phyloP scores from a whole-genome alignment of 305 asterid genomes.

The Fraxinus albicans region DNA sequence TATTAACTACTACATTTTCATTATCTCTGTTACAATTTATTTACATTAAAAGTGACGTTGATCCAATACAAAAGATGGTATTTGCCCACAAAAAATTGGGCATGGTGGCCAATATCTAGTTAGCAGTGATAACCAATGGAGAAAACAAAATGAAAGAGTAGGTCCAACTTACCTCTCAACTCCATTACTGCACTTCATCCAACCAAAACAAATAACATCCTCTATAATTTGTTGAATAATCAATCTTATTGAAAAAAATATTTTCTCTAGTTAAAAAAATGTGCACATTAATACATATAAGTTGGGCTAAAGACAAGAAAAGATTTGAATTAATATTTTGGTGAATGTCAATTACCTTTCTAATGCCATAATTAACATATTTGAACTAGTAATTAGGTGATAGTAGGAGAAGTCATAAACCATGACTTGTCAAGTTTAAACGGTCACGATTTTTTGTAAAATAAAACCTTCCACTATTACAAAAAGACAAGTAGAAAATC shows the following conservation, averaged over 20 bases:
- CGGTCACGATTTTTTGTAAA: conserved; percentile 22
- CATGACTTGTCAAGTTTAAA: conserved; percentile 35
- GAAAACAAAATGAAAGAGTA: conserved; percentile 20
- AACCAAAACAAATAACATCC: conserved; percentile 19
- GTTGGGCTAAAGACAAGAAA: not conserved
- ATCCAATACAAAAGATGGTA: not conserved
- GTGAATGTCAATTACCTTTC: conserved; percentile 12
- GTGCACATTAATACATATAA: not conserved
- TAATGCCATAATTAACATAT: conserved; percentile 28
- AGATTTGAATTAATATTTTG: conserved; percentile 17
- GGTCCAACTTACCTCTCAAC: conserved; percentile 50
- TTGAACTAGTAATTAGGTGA: conserved; percentile 14
- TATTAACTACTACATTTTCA: not conserved
- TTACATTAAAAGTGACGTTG: not conserved
- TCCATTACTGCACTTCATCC: conserved; percentile 31
- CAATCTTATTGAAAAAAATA: not conserved
- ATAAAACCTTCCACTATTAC: conserved; percentile 20
- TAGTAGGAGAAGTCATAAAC: conserved; percentile 31
- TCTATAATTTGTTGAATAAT: not conserved
- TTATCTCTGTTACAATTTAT: not conserved
- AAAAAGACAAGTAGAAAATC: conserved; percentile 33
- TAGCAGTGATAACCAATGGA: conserved; percentile 8
- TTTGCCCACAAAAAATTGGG: not conserved
- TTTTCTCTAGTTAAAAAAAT: not conserved
- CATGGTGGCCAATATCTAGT: not conserved